Base-by-base conservation (phyloP, 1,139 yeast species). In the Candida freyschussii region DNA sequence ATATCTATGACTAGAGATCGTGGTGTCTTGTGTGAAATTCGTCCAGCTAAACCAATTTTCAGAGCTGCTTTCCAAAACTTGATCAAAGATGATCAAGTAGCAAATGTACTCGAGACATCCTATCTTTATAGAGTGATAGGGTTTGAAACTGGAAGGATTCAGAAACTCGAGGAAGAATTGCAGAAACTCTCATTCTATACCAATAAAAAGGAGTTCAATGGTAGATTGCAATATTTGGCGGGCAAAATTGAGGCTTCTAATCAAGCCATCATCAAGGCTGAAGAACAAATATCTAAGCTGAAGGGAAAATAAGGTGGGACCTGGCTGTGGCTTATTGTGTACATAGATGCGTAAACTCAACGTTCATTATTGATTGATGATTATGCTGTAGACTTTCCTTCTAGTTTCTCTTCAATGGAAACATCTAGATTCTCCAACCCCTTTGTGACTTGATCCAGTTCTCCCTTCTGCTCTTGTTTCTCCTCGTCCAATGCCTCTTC, bases 1-100 rank as follows among this genome's bases (percentile, higher is more conserved):
- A 71, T 91, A 25, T 60, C 80, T 2, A 69, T 86, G 33, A 64
- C 69, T 22, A 70, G 85, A 41, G 83, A 80, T 28, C 79, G 83
- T 46, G 96, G 97, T 13, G 70, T 89, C 12, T 62, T 87, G 23
- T 63, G 67, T 30, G 69, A 72, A 7, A 72, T 91, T 20, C 59
- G 63, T 21, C 85, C 94, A 1, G 95, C 96, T 0, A 78, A 89
- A 50, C 98, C 98, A 2, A 63, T 91, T 16, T 89, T 67, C 56
- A 72, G 72, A 40, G 86, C 91, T 0, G 96, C 97, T 0, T 91
- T 91, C 61, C 55, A 65, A 36, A 69, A 73, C 36, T 65, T 91
- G 50, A 69, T 78, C 5, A 24, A 27, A 11, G 51, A 63, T 1
- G 91, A 86, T 53, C 68, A 70, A 23, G 62, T 84, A 9, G 71